A percentile compares a stretch with the other conserved stretches of the same genome.
phyloP scores from a whole-genome alignment of 345 rosid species.

The Hibiscus trionum region DNA sequence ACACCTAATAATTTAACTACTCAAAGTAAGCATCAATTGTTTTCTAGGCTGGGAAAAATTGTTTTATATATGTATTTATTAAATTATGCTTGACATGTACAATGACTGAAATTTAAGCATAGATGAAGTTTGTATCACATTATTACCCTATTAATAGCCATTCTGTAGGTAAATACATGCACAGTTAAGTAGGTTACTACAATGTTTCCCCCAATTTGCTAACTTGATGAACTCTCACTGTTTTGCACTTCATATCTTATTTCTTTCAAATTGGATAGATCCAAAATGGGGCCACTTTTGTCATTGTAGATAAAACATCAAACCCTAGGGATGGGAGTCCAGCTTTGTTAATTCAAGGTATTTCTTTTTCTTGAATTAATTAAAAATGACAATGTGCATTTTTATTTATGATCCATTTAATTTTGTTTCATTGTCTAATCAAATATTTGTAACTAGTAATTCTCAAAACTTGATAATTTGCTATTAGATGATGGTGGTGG shows the following conservation, averaged over 20 bases:
- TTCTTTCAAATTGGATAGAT: conserved; percentile 48
- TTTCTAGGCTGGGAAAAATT: background rate
- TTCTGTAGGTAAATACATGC: conserved; percentile 9
- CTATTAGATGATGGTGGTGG: conserved; percentile 90
- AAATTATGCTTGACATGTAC: background rate
- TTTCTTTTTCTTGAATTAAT: conserved; percentile 3
- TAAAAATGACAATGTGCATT: background rate
- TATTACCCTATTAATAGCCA: conserved; percentile 4
- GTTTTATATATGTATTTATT: background rate
- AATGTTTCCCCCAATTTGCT: conserved; percentile 13
- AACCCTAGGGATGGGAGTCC: conserved; percentile 71
- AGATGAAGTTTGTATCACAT: background rate
- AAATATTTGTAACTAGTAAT: background rate
- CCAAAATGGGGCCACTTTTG: conserved; percentile 96
- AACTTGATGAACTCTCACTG: conserved; percentile 17
- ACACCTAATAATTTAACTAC: background rate
- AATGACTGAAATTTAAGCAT: background rate
- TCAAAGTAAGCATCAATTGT: background rate
- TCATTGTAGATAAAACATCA: conserved; percentile 68
- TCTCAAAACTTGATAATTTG: conserved; percentile 9
- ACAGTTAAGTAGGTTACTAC: conserved; percentile 8
- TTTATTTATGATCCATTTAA: background rate
- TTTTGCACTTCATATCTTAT: conserved; percentile 24
- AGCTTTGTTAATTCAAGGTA: conserved; percentile 83
- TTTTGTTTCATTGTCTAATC: background rate